These are phyloP conservation scores for Hemerocallis citrina DNA, from an alignment of 106 monocot genomes.

Conservation along the genomic window DNA sequence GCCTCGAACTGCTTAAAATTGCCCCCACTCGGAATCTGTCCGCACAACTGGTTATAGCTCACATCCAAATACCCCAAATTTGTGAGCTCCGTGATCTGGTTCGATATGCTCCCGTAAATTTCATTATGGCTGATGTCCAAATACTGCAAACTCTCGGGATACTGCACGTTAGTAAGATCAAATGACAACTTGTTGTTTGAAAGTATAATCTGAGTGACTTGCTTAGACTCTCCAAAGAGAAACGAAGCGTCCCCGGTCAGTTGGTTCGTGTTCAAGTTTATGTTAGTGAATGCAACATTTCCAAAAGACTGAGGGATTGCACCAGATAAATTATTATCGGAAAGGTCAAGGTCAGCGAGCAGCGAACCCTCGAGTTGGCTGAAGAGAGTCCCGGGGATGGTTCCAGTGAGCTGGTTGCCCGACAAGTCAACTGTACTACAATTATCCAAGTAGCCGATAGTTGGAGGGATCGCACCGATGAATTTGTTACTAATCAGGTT, in stretches of 20 bases:
- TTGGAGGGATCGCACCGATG: slow-evolving; percentile 28
- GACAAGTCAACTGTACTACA: slow-evolving; percentile 24
- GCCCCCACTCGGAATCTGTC: slow-evolving; percentile 1
- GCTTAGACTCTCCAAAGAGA: slow-evolving; percentile 25
- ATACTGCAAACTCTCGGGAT: slow-evolving; percentile 14
- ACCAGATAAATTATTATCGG: slow-evolving; percentile 32
- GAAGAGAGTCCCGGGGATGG: slow-evolving; percentile 30
- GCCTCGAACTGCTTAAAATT: background rate
- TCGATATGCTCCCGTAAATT: slow-evolving; percentile 31
- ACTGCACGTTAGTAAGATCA: slow-evolving; percentile 27
- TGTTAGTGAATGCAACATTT: background rate
- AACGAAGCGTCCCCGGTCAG: slow-evolving; percentile 40
- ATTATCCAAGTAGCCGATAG: slow-evolving; percentile 10
- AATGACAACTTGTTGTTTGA: slow-evolving; percentile 38
- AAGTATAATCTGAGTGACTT: slow-evolving; percentile 14
- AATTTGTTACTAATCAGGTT: slow-evolving; percentile 22
- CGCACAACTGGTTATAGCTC: slow-evolving; percentile 9
- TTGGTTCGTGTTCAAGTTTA: slow-evolving; percentile 30
- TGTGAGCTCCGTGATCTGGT: slow-evolving; percentile 6
- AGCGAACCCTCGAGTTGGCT: background rate
- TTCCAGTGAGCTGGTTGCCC: slow-evolving; percentile 34
- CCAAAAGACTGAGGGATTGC: slow-evolving; percentile 17
- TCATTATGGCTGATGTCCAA: slow-evolving; percentile 47
- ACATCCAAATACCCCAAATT: slow-evolving; percentile 1
- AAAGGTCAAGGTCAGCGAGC: slow-evolving; percentile 22